Evolutionary conservation across 305 asterid species (phyloP).

Genomic region (Petunia hybrid): DNA sequence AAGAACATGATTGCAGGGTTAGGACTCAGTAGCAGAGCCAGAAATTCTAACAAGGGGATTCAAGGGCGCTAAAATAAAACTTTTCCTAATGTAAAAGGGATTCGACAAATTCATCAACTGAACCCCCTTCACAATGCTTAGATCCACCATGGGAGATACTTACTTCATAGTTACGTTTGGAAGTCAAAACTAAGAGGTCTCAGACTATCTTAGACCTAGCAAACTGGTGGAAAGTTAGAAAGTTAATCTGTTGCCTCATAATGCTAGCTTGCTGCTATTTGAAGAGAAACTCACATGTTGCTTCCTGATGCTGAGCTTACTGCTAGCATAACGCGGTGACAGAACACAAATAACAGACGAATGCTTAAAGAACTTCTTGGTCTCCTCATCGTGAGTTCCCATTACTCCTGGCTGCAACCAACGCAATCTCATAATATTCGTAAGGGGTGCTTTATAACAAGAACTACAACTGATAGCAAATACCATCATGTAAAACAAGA

Average conservation of each 20-base stretch:
- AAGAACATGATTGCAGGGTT: background rate
- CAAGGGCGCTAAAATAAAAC: too few species aligned
- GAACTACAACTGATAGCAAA: background rate
- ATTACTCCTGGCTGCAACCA: slow-evolving; percentile 83
- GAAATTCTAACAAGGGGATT: too few species aligned
- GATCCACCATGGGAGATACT: too few species aligned
- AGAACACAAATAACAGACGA: slow-evolving; percentile 89
- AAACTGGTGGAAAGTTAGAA: background rate
- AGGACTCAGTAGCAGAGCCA: background rate
- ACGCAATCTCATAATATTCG: slow-evolving; percentile 41
- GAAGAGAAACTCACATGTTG: slow-evolving; percentile 64
- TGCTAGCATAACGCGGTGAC: slow-evolving; percentile 86
- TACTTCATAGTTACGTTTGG: background rate
- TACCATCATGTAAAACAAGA: background rate
- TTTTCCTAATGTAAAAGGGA: too few species aligned
- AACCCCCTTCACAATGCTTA: too few species aligned
- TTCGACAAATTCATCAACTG: too few species aligned
- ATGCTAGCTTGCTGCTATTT: slow-evolving; percentile 69
- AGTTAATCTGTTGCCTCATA: slow-evolving; percentile 72
- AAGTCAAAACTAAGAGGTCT: background rate
- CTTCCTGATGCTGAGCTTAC: slow-evolving; percentile 77
- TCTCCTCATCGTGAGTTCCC: slow-evolving; percentile 94
- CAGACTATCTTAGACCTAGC: slow-evolving; percentile 36
- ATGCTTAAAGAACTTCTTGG: slow-evolving; percentile 77
- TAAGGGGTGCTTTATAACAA: background rate